phyloP scores from a whole-genome alignment of 176 grass and related monocot genomes.

The Oryza nivara region DNA sequence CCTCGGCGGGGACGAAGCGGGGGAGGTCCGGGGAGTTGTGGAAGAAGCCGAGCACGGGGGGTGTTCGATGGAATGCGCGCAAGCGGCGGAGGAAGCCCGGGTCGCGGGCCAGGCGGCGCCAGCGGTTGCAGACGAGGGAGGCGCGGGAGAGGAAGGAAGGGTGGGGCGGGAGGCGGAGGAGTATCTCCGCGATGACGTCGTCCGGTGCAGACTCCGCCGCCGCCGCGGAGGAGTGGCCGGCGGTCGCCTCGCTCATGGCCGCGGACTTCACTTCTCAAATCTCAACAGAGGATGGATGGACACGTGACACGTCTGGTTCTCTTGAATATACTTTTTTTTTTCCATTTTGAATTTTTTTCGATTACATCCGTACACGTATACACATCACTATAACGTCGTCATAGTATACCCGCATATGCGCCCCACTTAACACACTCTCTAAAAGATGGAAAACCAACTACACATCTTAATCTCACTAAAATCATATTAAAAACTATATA shows the following conservation, averaged over 20 bases:
- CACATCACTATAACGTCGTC: no score
- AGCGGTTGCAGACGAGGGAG: constrained; percentile 15
- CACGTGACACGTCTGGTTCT: no score
- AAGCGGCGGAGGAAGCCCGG: constrained; percentile 5
- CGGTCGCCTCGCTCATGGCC: not conserved
- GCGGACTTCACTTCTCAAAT: no score
- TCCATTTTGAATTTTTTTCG: no score
- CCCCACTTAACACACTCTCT: no score
- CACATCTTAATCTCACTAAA: no score
- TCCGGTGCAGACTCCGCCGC: not conserved
- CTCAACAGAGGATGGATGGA: no score
- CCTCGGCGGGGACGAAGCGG: not conserved
- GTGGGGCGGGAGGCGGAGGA: constrained; percentile 19
- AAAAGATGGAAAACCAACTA: accelerated
- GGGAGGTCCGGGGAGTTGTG: constrained; percentile 3
- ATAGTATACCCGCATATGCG: no score
- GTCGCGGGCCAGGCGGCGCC: constrained; percentile 1
- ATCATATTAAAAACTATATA: no score
- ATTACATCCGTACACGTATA: no score
- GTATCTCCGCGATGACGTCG: constrained; percentile 18
- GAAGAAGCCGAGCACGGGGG: constrained; percentile 29
- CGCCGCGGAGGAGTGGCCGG: not conserved
- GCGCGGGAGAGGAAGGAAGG: not conserved
- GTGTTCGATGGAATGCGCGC: constrained; percentile 32
- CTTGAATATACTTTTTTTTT: no score